Evolutionary conservation across 352 stramenopile genomes (phyloP), one percentile per base, ranked within the genome.

Genomic region (Phytopythium delawarense): DNA sequence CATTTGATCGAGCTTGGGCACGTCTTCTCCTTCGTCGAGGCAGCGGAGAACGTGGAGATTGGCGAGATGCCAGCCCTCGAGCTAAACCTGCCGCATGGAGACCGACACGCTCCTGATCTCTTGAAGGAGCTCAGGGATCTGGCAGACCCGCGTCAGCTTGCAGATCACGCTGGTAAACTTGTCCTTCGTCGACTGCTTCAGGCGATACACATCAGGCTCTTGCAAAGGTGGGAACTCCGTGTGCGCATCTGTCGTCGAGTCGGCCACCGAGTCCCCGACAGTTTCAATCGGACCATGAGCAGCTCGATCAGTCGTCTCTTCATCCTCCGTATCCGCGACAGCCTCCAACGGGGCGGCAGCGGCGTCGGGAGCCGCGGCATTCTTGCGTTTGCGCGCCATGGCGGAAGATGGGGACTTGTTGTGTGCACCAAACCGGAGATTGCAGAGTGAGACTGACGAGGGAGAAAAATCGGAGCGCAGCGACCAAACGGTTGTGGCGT

Each of bases 41-140:
- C 65, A 67, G 8, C 65, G 50, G 2, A 62, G 51, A 1, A 61
- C 45, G 48, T 71, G 65, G 7, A 71, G 56, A 35, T 67, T 71
- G 7, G 59, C 56, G 6, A 71, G 50, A 34, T 71, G 56, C 65
- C 59, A 67, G 9, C n/a, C 52, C 37, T 71, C 60, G 12, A 71
- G 45, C 51, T 67, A 50, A 0, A 71, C 61, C 44, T 71, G 65
- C 48, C 60, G 62, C 60, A 71, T 71, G 0, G 48, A 25, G 8
- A 49, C 45, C 9, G 44, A 21, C 23, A 45, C 23, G 1, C 46
- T 21, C 25, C 30, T 28, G 60, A 67, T 64, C 56, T 71, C 37
- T 16, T 59, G 12, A 34, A 50, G 8, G 1, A 71, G 56, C 5
- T 46, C 18, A 13, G 65, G 42, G n/a, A 55, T 7, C 20, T 12